A percentile compares a stretch with the other conserved stretches of the same genome.
Conservation (phyloP, 306 rosid genomes). For the Adenanthera pavonina region DNA sequence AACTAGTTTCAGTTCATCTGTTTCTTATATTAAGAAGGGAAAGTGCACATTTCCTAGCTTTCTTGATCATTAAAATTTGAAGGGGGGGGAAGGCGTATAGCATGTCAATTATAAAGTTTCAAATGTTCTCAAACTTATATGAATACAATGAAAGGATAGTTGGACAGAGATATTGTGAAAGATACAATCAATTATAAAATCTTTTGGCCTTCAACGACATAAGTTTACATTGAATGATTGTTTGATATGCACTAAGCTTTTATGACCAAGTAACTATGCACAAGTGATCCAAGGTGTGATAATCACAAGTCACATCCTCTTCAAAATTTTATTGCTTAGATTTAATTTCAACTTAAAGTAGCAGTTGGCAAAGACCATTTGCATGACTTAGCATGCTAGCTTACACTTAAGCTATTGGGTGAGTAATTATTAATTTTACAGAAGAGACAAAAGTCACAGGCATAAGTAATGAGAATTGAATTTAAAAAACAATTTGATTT, state of each 20-base stretch:
- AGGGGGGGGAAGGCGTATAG: neutral
- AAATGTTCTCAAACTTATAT: slow-evolving; percentile 25
- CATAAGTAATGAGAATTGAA: neutral
- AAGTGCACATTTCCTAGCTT: slow-evolving; percentile 30
- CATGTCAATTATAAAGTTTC: neutral
- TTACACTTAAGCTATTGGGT: neutral
- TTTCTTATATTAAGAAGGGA: slow-evolving; percentile 37
- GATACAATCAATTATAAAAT: neutral
- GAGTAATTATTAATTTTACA: slow-evolving; percentile 22
- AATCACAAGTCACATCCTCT: slow-evolving; percentile 17
- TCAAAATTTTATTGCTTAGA: slow-evolving; percentile 9
- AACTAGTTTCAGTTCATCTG: slow-evolving; percentile 13
- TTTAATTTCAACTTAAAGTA: slow-evolving; percentile 18
- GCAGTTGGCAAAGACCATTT: slow-evolving; percentile 3
- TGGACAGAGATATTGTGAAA: neutral
- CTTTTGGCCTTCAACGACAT: neutral
- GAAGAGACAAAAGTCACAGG: slow-evolving; percentile 2
- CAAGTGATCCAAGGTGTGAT: slow-evolving; percentile 20
- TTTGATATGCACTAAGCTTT: slow-evolving; percentile 6
- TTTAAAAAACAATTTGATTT: neutral
- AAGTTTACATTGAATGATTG: too few relatives aligned
- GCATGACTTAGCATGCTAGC: slow-evolving; percentile 18
- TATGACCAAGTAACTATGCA: too few relatives aligned
- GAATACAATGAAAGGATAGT: slow-evolving; percentile 22
- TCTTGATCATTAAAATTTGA: slow-evolving; percentile 9